Evolutionary conservation across 116 monocot species (phyloP), one percentile per base, ranked within the genome.

Genomic region (Cymodocea nodosa): DNA sequence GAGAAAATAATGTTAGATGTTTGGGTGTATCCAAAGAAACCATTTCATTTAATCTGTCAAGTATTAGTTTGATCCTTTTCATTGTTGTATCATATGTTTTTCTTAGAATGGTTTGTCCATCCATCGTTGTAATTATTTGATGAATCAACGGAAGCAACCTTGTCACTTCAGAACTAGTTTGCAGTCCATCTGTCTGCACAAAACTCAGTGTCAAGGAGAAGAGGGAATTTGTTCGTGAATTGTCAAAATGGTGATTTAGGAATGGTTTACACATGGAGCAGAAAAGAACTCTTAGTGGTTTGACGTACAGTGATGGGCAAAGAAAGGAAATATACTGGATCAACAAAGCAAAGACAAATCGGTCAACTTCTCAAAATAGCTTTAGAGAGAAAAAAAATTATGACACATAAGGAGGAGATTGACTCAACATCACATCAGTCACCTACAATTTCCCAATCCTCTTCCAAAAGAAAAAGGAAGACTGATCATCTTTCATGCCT

Each of bases 281-380:
- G 92, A 62, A 68, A 77, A 52, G 92, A 92, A 22, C 79, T 92
- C 18, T 20, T 92, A 37, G 80, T 85, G 74, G 71, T 92, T 68
- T 70, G 87, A 6, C 87, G 92, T 79, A 69, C 76, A 22, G 92
- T 87, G 74, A 70, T 82, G 70, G 92, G 87, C 22, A 85, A 85
- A 64, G 87, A 92, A 51, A 82, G 85, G 74, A 87, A 87, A 64
- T 85, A 84, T 65, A 87, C 87, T 23, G 84, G 92, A 0, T 66
- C 87, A 56, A 79, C 84, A 12, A 92, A 92, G 68, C 73, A 76
- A 30, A 87, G 75, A 71, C 69, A 87, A 60, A 78, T 92, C n/a
- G 87, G 78, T n/a, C 74, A 82, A 72, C 80, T 92, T 20, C 71
- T 92, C n/a, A 81, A 68, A 70, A 53, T 88, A 36, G 72, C 85